These are phyloP conservation scores for Pseudogymnoascus sp. DNA, from an alignment of 2,329 filamentous ascomycete species.

Conservation along the genomic window DNA sequence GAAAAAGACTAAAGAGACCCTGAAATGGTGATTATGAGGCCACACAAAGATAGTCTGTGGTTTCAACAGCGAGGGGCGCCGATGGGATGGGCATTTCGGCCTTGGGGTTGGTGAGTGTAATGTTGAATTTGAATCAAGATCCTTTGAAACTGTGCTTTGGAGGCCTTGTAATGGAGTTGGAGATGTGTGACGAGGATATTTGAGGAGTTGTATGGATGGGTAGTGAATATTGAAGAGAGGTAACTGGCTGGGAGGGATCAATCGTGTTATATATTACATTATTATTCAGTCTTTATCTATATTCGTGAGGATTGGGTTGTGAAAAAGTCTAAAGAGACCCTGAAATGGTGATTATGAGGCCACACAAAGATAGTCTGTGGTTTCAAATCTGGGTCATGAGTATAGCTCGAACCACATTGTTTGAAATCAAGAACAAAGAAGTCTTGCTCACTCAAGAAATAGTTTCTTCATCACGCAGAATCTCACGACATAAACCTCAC, in stretches of 20 bases:
- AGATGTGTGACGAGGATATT: not conserved
- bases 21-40: not conserved
- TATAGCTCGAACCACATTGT: not conserved
- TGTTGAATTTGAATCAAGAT: not conserved
- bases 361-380: not conserved
- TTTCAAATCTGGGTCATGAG: not conserved
- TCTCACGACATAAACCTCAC: not conserved
- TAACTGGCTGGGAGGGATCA: not conserved
- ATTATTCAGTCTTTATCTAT: not conserved
- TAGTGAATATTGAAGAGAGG: not conserved
- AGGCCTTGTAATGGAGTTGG: not conserved
- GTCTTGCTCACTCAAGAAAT: not conserved
- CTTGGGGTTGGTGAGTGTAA: not conserved
- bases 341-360: not conserved
- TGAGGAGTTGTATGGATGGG: not conserved
- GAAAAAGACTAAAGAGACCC: not conserved
- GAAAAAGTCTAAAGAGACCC: not conserved
- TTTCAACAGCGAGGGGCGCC: too few species aligned
- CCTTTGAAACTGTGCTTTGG: not conserved
- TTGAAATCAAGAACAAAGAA: not conserved
- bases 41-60: not conserved
- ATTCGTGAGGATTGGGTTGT: not conserved
- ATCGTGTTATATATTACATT: not conserved
- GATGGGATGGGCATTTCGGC: not conserved
- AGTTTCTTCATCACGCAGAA: too few species aligned